phyloP scores from a whole-genome alignment of 805 yeast genomes.

The Lipomyces yamanashiensis region DNA sequence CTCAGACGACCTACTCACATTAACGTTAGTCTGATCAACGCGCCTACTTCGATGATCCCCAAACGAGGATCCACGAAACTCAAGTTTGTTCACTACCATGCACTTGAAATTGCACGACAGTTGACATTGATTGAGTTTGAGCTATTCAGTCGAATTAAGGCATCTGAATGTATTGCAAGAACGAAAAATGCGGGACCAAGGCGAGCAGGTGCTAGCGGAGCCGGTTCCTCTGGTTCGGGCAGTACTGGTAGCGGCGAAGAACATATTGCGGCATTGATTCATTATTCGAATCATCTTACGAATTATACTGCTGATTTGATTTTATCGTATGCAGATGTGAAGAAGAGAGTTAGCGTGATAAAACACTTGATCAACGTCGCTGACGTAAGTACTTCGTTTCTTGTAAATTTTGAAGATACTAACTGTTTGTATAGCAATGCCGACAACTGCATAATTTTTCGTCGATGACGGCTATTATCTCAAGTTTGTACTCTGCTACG shows the following conservation, averaged over 20 bases:
- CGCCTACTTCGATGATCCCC: constrained; percentile 42
- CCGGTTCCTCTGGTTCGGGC: constrained; percentile 41
- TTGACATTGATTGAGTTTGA: constrained; percentile 75
- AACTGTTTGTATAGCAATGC: constrained; percentile 49
- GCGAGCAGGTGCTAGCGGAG: background rate
- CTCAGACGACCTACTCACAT: constrained; percentile 12
- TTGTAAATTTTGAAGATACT: background rate
- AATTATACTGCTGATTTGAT: constrained; percentile 81
- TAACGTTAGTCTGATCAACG: constrained; percentile 20
- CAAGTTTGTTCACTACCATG: constrained; percentile 66
- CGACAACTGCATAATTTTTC: constrained; percentile 79
- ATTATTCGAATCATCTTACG: constrained; percentile 78
- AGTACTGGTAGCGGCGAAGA: constrained; percentile 36
- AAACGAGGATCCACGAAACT: constrained; percentile 31
- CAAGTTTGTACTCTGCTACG: constrained; percentile 86
- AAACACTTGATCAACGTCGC: constrained; percentile 79
- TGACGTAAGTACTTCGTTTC: constrained; percentile 48
- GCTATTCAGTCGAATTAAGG: constrained; percentile 67
- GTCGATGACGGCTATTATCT: constrained; percentile 89
- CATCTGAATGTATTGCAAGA: constrained; percentile 57
- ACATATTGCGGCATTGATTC: constrained; percentile 57
- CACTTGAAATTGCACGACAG: constrained; percentile 79
- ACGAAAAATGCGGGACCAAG: constrained; percentile 27
- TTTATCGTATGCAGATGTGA: constrained; percentile 63
- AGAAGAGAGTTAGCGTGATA: constrained; percentile 70